These are phyloP conservation scores for Stephania japonica DNA, from an alignment of 164 flowering plant genomes.

Conservation along the genomic window DNA sequence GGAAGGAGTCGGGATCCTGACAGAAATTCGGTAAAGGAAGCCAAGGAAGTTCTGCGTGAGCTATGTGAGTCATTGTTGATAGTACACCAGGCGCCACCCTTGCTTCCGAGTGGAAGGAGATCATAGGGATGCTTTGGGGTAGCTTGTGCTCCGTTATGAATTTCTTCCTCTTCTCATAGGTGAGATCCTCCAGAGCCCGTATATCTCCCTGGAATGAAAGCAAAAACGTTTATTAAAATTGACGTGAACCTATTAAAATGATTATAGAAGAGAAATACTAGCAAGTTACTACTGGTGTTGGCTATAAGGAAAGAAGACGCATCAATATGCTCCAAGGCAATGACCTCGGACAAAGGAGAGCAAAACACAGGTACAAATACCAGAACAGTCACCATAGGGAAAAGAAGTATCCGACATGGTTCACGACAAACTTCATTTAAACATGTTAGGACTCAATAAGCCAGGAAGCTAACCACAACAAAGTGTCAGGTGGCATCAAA, in stretches of 20 bases:
- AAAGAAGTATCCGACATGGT: not conserved
- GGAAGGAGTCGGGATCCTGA: slow-evolving; percentile 25
- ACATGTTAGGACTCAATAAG: not conserved
- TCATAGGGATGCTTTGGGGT: slow-evolving; percentile 58
- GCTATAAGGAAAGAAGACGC: not conserved
- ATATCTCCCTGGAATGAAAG: slow-evolving; percentile 63
- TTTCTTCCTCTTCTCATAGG: slow-evolving; percentile 78
- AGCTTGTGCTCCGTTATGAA: slow-evolving; percentile 66
- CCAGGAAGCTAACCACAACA: not conserved
- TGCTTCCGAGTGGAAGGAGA: slow-evolving; percentile 87
- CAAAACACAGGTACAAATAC: not conserved
- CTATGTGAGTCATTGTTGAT: slow-evolving; percentile 74
- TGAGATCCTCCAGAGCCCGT: slow-evolving; percentile 78
- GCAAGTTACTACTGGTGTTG: not conserved
- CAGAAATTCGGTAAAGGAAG: slow-evolving; percentile 40
- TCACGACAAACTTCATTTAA: not conserved
- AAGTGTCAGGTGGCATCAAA: not conserved
- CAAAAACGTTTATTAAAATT: not conserved
- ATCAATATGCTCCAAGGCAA: too few relatives aligned
- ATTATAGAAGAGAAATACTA: not conserved
- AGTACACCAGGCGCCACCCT: slow-evolving; percentile 57
- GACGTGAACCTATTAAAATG: not conserved
- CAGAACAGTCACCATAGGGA: not conserved
- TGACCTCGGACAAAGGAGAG: not conserved
- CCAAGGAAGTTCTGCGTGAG: slow-evolving; percentile 87